Evolutionary conservation across 1,284 basidiomycete genomes (phyloP), one percentile per base, ranked within the genome.

Genomic region (Leccinum solheimii): DNA sequence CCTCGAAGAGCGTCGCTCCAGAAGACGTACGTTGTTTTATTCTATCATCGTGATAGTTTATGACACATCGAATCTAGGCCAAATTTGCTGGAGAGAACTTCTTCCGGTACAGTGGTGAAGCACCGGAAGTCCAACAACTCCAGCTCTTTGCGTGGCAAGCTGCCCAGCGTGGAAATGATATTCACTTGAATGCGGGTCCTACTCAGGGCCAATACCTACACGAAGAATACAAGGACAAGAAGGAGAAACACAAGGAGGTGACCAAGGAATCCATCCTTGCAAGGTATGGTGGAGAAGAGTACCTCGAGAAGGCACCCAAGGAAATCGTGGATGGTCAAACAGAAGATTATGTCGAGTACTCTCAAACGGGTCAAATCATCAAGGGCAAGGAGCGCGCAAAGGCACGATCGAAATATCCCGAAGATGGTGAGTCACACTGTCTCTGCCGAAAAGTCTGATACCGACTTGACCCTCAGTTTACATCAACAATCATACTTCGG

Each of bases 131-230:
- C 36, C 94, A 97, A 74, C 83, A 90, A 64, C 84, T 99, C 9
- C 97, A 99, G 74, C 81, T 98, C 21, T 99, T 98, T 73, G 97
- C 97, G 0, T 98, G 96, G 96, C 94, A 98, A 76, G 94, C 95
- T 21, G 91, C 93, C 34, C 87, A 92, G 51, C 86, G 92, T 6
- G 97, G 97, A 1, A 96, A 96, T 72, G 94, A 98, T 72, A 88
- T 98, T 23, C 95, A 99, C 76, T 80, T 98, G 63, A 95, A 97
- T 71, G 94, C 97, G 53, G 98, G 98, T 70, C 97, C 97, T 1
- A 99, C 95, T 0, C 92, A 97, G 65, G 95, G 96, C 62, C 90
- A 98, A 77, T 82, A 97, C 27, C 81, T 98, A 53, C 96, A 97
- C 75, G 84, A 90, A 51, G 92, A 98, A 71, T 98, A 92, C 80